Percentiles rank a stretch among this genome's conserved stretches.
phyloP scores from a whole-genome alignment of 495 filamentous ascomycete genomes.

The Penicillium bialowiezense region DNA sequence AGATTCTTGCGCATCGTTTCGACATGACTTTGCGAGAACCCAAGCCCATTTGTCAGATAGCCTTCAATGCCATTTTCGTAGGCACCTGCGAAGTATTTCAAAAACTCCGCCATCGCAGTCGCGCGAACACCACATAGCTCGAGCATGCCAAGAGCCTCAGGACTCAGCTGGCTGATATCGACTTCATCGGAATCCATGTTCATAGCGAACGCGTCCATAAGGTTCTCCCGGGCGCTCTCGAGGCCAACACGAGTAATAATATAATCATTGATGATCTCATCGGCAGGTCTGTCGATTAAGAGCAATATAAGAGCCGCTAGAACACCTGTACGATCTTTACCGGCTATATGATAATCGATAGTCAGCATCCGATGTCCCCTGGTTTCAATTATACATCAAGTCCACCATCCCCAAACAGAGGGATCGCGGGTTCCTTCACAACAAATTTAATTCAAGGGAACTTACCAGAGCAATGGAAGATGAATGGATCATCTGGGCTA shows the following conservation, averaged over 20 bases:
- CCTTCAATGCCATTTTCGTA: constrained; percentile 21
- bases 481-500: constrained; percentile 35
- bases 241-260: constrained; percentile 29
- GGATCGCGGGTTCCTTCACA: too few species aligned
- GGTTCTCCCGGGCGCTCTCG: constrained; percentile 24
- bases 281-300: constrained; percentile 45
- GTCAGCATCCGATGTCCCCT: constrained; percentile 2
- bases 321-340: constrained; percentile 64
- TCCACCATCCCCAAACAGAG: too few species aligned
- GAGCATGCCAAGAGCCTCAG: constrained; percentile 25
- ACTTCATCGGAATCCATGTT: not conserved
- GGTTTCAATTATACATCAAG: too few species aligned
- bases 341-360: constrained; percentile 35
- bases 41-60: constrained; percentile 21
- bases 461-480: constrained; percentile 63
- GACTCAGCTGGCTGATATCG: constrained; percentile 20
- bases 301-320: constrained; percentile 55
- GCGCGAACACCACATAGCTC: constrained; percentile 27
- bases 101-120: constrained; percentile 27
- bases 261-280: constrained; percentile 51
- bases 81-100: constrained; percentile 24
- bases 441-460: not conserved
- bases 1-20: constrained; percentile 19
- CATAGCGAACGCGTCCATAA: constrained; percentile 19
- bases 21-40: constrained; percentile 14